phyloP scores from a whole-genome alignment of 352 stramenopile species.

The Aphanomyces euteiches region DNA sequence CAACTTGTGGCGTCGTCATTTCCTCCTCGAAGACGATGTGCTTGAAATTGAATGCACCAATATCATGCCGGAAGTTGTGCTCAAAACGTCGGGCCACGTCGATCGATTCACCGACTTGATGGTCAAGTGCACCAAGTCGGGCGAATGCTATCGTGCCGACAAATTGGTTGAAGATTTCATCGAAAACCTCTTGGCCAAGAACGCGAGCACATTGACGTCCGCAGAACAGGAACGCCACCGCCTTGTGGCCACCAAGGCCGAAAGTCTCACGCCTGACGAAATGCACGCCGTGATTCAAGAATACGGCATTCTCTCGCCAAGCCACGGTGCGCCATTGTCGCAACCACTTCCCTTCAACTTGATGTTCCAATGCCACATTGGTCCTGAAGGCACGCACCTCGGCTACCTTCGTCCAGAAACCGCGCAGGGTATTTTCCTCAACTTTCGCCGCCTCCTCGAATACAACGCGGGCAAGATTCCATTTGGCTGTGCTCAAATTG shows the following conservation, averaged over 20 bases:
- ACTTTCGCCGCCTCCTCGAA: slow-evolving; percentile 97
- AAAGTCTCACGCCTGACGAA: slow-evolving; percentile 97
- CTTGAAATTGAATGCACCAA: slow-evolving; percentile 99
- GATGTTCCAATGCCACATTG: slow-evolving; percentile 99
- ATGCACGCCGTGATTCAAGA: slow-evolving; percentile 92
- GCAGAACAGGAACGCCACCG: slow-evolving; percentile 93
- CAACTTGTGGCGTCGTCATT: slow-evolving; percentile 96
- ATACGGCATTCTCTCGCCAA: slow-evolving; percentile 93
- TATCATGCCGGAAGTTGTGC: slow-evolving; percentile 95
- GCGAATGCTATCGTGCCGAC: slow-evolving; percentile 98
- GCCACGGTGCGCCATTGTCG: slow-evolving; percentile 88
- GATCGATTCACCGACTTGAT: slow-evolving; percentile 99
- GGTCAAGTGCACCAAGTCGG: slow-evolving; percentile 96
- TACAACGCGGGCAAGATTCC: slow-evolving; percentile 94
- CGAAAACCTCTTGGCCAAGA: slow-evolving; percentile 93
- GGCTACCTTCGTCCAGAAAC: slow-evolving; percentile 99
- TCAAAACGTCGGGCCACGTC: slow-evolving; percentile 99
- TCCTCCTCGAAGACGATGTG: slow-evolving; percentile 98
- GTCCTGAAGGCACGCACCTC: slow-evolving; percentile 93
- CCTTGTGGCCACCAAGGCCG: slow-evolving; percentile 92
- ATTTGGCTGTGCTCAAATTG: slow-evolving; percentile 83
- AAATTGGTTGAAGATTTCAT: slow-evolving; percentile 99
- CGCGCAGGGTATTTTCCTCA: slow-evolving; percentile 98
- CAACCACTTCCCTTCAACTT: slow-evolving; percentile 99
- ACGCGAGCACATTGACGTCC: slow-evolving; percentile 54